phyloP scores from a whole-genome alignment of 805 yeast species.

The Yamadazyma sp. region DNA sequence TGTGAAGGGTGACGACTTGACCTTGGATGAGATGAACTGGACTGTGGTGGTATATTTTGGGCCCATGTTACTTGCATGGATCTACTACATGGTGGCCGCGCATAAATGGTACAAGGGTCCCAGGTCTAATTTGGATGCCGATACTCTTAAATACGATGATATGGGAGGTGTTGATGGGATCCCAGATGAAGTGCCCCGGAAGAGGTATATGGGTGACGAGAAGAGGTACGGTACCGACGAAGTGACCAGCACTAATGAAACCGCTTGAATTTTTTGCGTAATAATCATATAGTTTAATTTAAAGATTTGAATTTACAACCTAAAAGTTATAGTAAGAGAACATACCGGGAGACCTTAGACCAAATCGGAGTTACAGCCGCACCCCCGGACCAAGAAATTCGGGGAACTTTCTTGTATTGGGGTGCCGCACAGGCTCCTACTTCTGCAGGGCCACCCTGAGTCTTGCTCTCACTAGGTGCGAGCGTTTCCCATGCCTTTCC shows the following conservation, averaged over 20 bases:
- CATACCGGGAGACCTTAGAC: too few species aligned
- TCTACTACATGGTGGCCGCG: conserved; percentile 54
- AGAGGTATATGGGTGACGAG: background rate
- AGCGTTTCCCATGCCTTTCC: too few species aligned
- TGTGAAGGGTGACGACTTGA: conserved; percentile 34
- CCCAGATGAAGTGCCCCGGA: conserved; percentile 8
- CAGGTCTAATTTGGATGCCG: conserved; percentile 48
- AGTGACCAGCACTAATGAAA: conserved; percentile 6
- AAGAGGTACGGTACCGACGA: conserved; percentile 2
- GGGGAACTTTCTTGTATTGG: too few species aligned
- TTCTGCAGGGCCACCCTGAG: too few species aligned
- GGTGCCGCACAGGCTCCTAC: too few species aligned
- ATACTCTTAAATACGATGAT: conserved; percentile 25
- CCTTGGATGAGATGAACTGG: conserved; percentile 57
- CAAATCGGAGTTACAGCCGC: too few species aligned
- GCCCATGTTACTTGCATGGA: conserved; percentile 50
- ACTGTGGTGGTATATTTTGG: conserved; percentile 62
- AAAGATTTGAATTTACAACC: background rate
- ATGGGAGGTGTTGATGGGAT: conserved; percentile 18
- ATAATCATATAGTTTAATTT: background rate
- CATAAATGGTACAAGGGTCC: conserved; percentile 64
- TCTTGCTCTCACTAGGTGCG: too few species aligned
- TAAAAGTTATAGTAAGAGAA: too few species aligned
- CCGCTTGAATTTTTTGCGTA: background rate
- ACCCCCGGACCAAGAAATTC: too few species aligned